phyloP scores from a whole-genome alignment of 371 early-diverging fungal genomes.

The Mucor piriformis region DNA sequence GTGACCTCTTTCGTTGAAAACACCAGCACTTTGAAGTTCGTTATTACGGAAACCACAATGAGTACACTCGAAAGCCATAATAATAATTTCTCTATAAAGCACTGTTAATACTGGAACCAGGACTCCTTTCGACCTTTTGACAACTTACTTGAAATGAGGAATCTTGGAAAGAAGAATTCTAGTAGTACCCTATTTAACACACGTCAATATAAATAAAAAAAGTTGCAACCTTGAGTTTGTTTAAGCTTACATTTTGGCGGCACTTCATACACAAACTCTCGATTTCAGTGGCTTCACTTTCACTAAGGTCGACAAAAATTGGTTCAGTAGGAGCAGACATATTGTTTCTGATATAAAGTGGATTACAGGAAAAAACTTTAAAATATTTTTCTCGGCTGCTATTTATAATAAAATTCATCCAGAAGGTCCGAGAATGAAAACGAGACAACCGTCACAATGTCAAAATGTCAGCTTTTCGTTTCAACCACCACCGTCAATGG shows the following conservation, averaged over 20 bases:
- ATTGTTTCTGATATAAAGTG: neutral
- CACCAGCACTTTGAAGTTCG: slow-evolving; percentile 88
- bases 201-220: neutral
- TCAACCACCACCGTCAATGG: too few species aligned
- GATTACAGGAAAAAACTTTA: neutral
- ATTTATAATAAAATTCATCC: neutral
- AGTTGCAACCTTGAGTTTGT: neutral
- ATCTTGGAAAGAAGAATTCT: slow-evolving; percentile 87
- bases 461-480: neutral
- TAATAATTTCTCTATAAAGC: slow-evolving; percentile 72
- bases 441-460: slow-evolving; percentile 5
- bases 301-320: slow-evolving; percentile 74
- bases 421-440: slow-evolving; percentile 18
- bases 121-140: too few species aligned
- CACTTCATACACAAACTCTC: slow-evolving; percentile 94
- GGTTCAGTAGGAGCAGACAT: slow-evolving; percentile 44
- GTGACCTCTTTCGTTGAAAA: slow-evolving; percentile 81
- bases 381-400: neutral
- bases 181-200: slow-evolving; percentile 70
- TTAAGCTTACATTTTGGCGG: slow-evolving; percentile 69
- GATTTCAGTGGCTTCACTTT: slow-evolving; percentile 73
- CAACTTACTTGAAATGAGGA: slow-evolving; percentile 81
- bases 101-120: neutral
- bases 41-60: slow-evolving; percentile 91
- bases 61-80: slow-evolving; percentile 94